These are phyloP conservation scores for Melastoma malabathricum DNA, from an alignment of 345 rosid species.

Conservation along the genomic window DNA sequence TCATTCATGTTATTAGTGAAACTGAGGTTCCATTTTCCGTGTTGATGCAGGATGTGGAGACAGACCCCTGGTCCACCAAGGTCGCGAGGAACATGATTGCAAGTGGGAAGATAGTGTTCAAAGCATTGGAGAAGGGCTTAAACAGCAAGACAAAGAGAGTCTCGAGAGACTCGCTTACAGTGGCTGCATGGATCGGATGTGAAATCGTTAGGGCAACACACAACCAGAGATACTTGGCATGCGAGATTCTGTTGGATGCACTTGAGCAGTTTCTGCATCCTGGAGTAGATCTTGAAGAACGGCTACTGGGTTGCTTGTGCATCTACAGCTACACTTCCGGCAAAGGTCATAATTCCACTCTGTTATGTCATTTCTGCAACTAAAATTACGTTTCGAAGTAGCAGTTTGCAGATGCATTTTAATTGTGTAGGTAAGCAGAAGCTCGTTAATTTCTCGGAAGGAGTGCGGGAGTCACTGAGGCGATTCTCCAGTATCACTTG, in stretches of 20 bases:
- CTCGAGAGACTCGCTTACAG: constrained; percentile 42
- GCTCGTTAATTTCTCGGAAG: constrained; percentile 65
- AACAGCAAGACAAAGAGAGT: constrained; percentile 51
- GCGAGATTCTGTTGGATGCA: constrained; percentile 54
- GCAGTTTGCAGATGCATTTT: no score
- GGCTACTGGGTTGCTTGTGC: constrained; percentile 75
- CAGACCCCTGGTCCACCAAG: constrained; percentile 63
- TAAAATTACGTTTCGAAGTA: no score
- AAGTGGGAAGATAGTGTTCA: constrained; percentile 40
- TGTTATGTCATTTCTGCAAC: no score
- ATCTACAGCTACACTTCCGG: constrained; percentile 84
- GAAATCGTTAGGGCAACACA: constrained; percentile 55
- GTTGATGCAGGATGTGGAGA: constrained; percentile 44
- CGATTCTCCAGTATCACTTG: constrained; percentile 75
- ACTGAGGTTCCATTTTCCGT: background rate
- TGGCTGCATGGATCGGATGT: constrained; percentile 65
- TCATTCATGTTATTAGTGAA: background rate
- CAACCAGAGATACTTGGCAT: constrained; percentile 38
- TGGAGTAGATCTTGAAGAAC: constrained; percentile 67
- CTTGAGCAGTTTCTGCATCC: constrained; percentile 70
- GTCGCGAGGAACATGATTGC: constrained; percentile 41
- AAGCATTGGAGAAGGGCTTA: constrained; percentile 41
- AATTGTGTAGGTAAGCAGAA: constrained; percentile 57
- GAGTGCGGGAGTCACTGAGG: constrained; percentile 71
- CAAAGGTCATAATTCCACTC: constrained; percentile 33